These are phyloP conservation scores for Mesembryanthemum crystallinum DNA, from an alignment of 148 eudicot genomes.

Conservation along the genomic window DNA sequence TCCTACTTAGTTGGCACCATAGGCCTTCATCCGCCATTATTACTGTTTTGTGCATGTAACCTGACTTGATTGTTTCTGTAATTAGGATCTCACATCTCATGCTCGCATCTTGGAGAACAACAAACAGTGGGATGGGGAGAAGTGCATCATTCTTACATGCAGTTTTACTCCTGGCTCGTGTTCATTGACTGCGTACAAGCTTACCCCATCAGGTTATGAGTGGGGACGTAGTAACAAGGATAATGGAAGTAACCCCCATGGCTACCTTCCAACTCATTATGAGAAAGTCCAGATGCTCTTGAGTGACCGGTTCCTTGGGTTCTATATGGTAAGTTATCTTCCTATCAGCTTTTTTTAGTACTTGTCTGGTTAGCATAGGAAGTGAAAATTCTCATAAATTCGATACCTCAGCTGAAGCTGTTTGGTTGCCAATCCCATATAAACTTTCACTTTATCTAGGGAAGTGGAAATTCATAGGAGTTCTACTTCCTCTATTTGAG, in stretches of 20 bases:
- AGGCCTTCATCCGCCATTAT: background rate
- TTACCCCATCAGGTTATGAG: constrained; percentile 92
- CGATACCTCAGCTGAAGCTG: no score
- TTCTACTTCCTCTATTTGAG: no score
- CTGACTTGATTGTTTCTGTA: constrained; percentile 5
- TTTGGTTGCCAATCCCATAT: no score
- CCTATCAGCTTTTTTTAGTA: no score
- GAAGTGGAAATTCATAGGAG: no score
- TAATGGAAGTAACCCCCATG: constrained; percentile 84
- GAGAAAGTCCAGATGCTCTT: constrained; percentile 99
- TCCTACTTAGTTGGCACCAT: background rate
- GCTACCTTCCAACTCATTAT: constrained; percentile 92
- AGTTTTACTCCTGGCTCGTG: constrained; percentile 99
- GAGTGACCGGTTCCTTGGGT: constrained; percentile 98
- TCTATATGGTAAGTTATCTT: constrained; percentile 74
- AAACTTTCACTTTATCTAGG: no score
- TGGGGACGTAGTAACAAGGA: constrained; percentile 96
- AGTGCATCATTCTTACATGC: constrained; percentile 88
- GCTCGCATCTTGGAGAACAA: constrained; percentile 83
- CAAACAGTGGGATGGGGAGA: constrained; percentile 98
- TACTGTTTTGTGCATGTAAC: background rate
- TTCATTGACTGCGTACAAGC: constrained; percentile 94
- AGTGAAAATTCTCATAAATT: no score
- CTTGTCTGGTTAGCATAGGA: no score
- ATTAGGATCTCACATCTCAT: constrained; percentile 84